A percentile compares a stretch with the other conserved stretches of the same genome.
phyloP scores from a whole-genome alignment of 129 eudicot genomes.

The Flaveria ramosissima region DNA sequence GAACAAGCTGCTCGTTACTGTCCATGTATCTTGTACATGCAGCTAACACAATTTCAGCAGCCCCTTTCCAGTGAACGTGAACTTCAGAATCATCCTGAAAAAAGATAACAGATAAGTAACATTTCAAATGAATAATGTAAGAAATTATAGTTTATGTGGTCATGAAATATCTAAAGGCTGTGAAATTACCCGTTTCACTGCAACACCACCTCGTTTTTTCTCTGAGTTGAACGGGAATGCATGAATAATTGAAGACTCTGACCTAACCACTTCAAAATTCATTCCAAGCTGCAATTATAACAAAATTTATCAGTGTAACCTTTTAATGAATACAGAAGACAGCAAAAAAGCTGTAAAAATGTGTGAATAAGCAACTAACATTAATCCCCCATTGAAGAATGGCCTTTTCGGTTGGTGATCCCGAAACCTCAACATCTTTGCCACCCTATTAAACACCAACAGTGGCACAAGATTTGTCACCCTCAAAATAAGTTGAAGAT shows the following conservation, averaged over 20 bases:
- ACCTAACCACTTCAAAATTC: slow-evolving; percentile 67
- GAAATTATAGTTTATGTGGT: not conserved
- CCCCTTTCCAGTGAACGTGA: slow-evolving; percentile 95
- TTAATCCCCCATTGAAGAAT: slow-evolving; percentile 87
- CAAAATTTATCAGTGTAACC: slow-evolving; percentile 28
- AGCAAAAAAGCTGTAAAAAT: not conserved
- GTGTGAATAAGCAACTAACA: slow-evolving; percentile 37
- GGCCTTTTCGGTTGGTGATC: slow-evolving; percentile 99
- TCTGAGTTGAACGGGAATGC: slow-evolving; percentile 97
- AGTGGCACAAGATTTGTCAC: not conserved
- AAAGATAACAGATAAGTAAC: not conserved
- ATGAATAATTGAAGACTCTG: slow-evolving; percentile 70
- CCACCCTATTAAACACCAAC: slow-evolving; percentile 53
- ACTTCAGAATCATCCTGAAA: slow-evolving; percentile 62
- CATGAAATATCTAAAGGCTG: slow-evolving; percentile 6
- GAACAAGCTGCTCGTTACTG: slow-evolving; percentile 47
- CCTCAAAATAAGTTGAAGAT: slow-evolving; percentile 1
- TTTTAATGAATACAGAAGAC: not conserved
- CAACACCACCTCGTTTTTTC: slow-evolving; percentile 98
- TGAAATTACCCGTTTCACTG: slow-evolving; percentile 67
- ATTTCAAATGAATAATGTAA: not conserved
- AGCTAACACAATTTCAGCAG: slow-evolving; percentile 89
- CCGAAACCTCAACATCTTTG: slow-evolving; percentile 65
- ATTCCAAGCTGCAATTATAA: slow-evolving; percentile 73
- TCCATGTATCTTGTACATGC: slow-evolving; percentile 74